These are phyloP conservation scores for Suillus discolor DNA, from an alignment of 768 basidiomycete genomes.

Conservation along the genomic window DNA sequence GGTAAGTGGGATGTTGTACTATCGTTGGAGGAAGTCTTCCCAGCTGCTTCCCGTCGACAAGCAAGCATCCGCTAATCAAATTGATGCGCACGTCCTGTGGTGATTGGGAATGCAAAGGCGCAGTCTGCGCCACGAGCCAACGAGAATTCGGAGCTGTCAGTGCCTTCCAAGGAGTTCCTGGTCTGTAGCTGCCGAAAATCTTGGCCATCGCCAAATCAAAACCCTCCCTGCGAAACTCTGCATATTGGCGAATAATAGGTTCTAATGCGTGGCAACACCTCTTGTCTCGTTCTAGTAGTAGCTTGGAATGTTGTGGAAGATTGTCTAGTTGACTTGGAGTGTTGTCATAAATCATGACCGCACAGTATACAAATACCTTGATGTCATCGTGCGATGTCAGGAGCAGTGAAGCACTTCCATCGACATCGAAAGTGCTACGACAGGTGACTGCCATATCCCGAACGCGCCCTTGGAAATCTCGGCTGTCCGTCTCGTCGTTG, in stretches of 20 bases:
- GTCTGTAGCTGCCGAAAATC: constrained; percentile 29
- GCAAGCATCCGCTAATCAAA: constrained; percentile 27
- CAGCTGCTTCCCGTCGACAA: constrained; percentile 30
- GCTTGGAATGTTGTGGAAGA: constrained; percentile 12
- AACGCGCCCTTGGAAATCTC: constrained; percentile 25
- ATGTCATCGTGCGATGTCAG: constrained; percentile 27
- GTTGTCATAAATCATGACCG: constrained; percentile 30
- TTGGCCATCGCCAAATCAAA: constrained; percentile 19
- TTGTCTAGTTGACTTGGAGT: constrained; percentile 15
- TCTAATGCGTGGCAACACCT: constrained; percentile 31
- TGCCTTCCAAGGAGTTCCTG: constrained; percentile 23
- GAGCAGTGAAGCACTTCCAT: constrained; percentile 12
- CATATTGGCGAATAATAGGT: constrained; percentile 6
- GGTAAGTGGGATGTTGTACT: constrained; percentile 22
- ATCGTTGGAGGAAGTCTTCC: constrained; percentile 26
- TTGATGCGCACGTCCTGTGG: constrained; percentile 29
- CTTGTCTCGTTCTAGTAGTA: constrained; percentile 33
- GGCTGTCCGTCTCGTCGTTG: constrained; percentile 11
- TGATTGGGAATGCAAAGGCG: neutral
- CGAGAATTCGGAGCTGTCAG: constrained; percentile 16
- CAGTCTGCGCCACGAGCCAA: constrained; percentile 28
- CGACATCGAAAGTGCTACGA: constrained; percentile 35
- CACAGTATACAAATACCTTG: constrained; percentile 24
- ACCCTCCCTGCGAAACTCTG: constrained; percentile 13
- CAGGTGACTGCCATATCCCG: constrained; percentile 43